phyloP scores from a whole-genome alignment of 176 grass and related monocot genomes.

The Cenchrus purpureus region DNA sequence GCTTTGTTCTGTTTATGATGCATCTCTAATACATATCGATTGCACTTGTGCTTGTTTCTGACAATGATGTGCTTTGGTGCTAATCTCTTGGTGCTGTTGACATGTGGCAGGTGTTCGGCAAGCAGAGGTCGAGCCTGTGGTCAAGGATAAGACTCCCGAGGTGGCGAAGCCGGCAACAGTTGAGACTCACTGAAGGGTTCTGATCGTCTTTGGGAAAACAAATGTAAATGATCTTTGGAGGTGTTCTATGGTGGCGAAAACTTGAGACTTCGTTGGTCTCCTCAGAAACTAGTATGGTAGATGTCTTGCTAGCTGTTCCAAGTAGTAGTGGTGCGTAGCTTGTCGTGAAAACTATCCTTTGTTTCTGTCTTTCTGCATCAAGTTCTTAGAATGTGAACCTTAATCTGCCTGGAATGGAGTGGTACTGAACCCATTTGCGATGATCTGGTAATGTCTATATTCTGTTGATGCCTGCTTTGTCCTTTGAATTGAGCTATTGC shows the following conservation, averaged over 20 bases:
- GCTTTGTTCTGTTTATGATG: neutral
- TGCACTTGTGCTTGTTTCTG: neutral
- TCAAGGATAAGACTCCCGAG: constrained; percentile 13
- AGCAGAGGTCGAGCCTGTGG: constrained; percentile 42
- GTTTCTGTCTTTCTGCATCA: neutral
- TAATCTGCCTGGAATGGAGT: constrained; percentile 1
- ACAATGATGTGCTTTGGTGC: neutral
- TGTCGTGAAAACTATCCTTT: neutral
- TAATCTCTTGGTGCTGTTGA: neutral
- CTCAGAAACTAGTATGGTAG: neutral
- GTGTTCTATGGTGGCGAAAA: neutral
- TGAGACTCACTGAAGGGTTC: constrained; percentile 25
- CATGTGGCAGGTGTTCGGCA: constrained; percentile 33
- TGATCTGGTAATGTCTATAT: neutral
- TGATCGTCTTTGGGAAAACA: constrained; percentile 2
- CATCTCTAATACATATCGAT: neutral
- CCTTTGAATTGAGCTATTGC: neutral
- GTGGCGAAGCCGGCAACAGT: neutral
- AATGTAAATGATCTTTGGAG: constrained; percentile 20
- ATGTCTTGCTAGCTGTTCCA: neutral
- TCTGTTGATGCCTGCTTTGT: neutral
- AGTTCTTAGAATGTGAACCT: constrained; percentile 3
- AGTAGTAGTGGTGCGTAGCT: neutral
- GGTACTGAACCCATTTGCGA: neutral
- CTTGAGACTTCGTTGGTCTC: neutral